Conservation (phyloP, 1,284 basidiomycete genomes). For the Ceratobasidium sp. region DNA sequence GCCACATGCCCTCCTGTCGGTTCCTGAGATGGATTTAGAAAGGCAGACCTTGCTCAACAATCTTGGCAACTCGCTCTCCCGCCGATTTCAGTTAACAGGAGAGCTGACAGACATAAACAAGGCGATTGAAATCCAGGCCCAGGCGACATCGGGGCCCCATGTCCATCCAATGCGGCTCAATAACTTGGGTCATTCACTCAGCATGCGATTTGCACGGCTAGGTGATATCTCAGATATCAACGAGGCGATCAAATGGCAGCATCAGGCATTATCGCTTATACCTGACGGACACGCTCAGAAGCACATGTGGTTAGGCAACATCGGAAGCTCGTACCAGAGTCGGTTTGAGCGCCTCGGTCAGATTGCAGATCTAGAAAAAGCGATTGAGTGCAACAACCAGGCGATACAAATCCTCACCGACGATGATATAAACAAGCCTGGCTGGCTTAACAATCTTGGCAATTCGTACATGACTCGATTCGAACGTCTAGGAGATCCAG, state of each 20-base stretch:
- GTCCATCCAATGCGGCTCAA: background rate
- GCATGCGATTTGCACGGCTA: background rate
- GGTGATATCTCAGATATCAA: background rate
- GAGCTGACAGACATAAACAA: background rate
- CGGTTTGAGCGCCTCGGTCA: background rate
- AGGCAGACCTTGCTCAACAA: background rate
- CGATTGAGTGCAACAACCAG: background rate
- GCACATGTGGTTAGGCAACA: background rate
- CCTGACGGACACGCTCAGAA: background rate
- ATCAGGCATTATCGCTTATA: background rate
- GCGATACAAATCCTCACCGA: background rate
- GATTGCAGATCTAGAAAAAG: background rate
- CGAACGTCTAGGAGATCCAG: background rate
- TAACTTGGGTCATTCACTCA: background rate
- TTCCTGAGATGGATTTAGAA: background rate
- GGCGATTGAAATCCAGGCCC: background rate
- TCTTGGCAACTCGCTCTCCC: background rate
- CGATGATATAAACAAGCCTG: background rate
- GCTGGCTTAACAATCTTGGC: background rate
- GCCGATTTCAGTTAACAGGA: background rate
- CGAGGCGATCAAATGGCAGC: background rate
- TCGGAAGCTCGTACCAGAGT: constrained; percentile 6
- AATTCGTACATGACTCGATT: background rate
- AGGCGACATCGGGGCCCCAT: background rate
- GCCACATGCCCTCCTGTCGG: background rate